A percentile compares a stretch with the other conserved stretches of the same genome.
Evolutionary conservation across 768 basidiomycete genomes (phyloP).

Genomic region (Suillus variegatus): DNA sequence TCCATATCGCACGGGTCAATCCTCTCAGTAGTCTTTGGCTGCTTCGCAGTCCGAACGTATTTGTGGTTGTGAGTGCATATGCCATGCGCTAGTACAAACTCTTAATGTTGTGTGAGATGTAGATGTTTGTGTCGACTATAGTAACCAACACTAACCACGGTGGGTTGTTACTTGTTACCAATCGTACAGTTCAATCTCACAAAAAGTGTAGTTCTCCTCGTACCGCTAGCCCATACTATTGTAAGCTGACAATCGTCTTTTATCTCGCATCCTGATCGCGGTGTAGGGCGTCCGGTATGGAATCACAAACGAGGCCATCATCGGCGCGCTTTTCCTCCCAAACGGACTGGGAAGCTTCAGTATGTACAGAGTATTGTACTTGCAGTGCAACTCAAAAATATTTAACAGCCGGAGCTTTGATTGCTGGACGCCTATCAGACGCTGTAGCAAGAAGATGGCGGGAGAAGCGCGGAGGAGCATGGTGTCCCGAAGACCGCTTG

Average conservation of each 20-base stretch:
- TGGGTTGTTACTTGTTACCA: not conserved
- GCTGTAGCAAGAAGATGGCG: slow-evolving; percentile 45
- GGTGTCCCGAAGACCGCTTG: slow-evolving; percentile 66
- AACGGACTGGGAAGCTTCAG: slow-evolving; percentile 58
- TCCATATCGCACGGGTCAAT: slow-evolving; percentile 47
- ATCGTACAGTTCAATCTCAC: slow-evolving; percentile 29
- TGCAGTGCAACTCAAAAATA: not conserved
- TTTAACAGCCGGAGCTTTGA: slow-evolving; percentile 51
- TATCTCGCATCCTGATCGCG: not conserved
- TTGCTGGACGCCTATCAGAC: slow-evolving; percentile 59
- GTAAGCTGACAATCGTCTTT: slow-evolving; percentile 34
- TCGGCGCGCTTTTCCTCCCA: slow-evolving; percentile 62
- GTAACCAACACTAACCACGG: not conserved
- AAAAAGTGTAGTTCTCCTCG: slow-evolving; percentile 36
- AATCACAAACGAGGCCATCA: slow-evolving; percentile 54
- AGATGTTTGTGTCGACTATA: not conserved
- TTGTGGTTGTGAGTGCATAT: slow-evolving; percentile 47
- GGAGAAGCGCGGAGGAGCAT: slow-evolving; percentile 46
- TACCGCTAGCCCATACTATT: slow-evolving; percentile 61
- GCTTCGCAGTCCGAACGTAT: slow-evolving; percentile 60
- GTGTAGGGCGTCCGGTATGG: slow-evolving; percentile 53
- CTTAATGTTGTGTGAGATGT: not conserved
- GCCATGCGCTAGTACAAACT: not conserved
- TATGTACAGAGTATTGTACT: slow-evolving; percentile 30
- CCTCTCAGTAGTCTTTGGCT: slow-evolving; percentile 53